Evolutionary conservation across 2,329 filamentous ascomycete species (phyloP).

Genomic region (Colletotrichum somersetense): DNA sequence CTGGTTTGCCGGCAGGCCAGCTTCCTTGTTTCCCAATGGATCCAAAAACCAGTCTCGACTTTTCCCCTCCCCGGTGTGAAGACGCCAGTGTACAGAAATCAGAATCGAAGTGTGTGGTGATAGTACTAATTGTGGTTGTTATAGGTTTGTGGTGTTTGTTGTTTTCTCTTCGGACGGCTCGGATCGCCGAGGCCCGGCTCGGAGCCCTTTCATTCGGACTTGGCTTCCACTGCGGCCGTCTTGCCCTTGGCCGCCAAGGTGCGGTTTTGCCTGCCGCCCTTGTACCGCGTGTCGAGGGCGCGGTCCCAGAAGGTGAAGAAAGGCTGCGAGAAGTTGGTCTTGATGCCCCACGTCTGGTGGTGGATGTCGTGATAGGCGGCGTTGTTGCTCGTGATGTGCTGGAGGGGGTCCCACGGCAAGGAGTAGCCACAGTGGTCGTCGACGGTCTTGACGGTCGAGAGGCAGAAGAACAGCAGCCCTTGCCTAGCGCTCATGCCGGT

Average conservation of each 20-base stretch:
- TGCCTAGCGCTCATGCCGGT: slow-evolving; percentile 87
- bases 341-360: slow-evolving; percentile 99
- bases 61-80: slow-evolving; percentile 2
- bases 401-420: slow-evolving; percentile 95
- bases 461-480: slow-evolving; percentile 89
- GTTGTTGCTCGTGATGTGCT: slow-evolving; percentile 93
- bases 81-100: slow-evolving; percentile 23
- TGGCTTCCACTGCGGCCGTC: slow-evolving; percentile 30
- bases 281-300: slow-evolving; percentile 85
- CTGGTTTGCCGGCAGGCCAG: slow-evolving; percentile 1
- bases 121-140: not conserved
- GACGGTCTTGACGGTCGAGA: slow-evolving; percentile 94
- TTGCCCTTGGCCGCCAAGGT: slow-evolving; percentile 23
- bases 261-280: slow-evolving; percentile 64
- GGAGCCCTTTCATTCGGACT: slow-evolving; percentile 30
- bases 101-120: slow-evolving; percentile 23
- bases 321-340: slow-evolving; percentile 91
- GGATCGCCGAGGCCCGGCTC: slow-evolving; percentile 15
- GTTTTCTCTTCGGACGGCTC: slow-evolving; percentile 10
- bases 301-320: slow-evolving; percentile 98
- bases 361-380: slow-evolving; percentile 98
- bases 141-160: slow-evolving; percentile 11
- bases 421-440: slow-evolving; percentile 97
- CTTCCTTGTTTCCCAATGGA: slow-evolving; percentile 17
- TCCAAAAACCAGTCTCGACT: slow-evolving; percentile 31